phyloP scores from a whole-genome alignment of 208 protist species.

The Phytomonas francai region DNA sequence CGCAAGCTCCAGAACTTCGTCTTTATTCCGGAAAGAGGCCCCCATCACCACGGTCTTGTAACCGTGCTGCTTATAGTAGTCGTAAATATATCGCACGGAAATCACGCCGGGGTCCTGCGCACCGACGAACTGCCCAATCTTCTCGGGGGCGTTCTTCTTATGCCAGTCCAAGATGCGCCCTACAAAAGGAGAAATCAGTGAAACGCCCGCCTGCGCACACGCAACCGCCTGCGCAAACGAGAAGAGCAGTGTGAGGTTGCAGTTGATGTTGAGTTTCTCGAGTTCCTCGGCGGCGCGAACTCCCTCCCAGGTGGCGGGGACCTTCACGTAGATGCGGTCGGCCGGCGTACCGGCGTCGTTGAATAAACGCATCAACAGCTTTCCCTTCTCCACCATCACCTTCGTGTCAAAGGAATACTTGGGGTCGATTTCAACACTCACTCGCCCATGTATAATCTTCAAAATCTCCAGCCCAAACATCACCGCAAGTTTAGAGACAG shows the following conservation, averaged over 20 bases:
- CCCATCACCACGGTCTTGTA: conserved; percentile 97
- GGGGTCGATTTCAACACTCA: conserved; percentile 96
- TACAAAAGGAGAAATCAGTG: conserved; percentile 96
- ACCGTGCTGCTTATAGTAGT: conserved; percentile 97
- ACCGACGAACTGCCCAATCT: conserved; percentile 48
- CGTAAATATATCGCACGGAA: conserved; percentile 93
- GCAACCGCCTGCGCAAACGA: conserved; percentile 91
- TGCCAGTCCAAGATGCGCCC: conserved; percentile 97
- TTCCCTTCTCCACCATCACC: conserved; percentile 90
- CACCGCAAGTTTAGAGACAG: conserved; percentile 89
- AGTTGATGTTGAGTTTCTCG: conserved; percentile 94
- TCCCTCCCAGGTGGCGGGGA: conserved; percentile 98
- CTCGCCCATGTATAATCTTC: conserved; percentile 94
- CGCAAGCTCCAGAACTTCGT: conserved; percentile 89
- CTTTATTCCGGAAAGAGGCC: conserved; percentile 94
- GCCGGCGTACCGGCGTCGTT: conserved; percentile 87
- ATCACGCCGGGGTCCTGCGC: conserved; percentile 92
- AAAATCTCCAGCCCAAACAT: conserved; percentile 96
- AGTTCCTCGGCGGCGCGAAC: conserved; percentile 90
- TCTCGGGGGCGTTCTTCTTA: conserved; percentile 64
- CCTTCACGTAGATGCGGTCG: conserved; percentile 94
- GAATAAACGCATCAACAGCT: conserved; percentile 92
- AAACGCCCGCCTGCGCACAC: conserved; percentile 91
- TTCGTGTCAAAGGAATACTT: conserved; percentile 95
- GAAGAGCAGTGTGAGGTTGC: conserved; percentile 98